phyloP scores from a whole-genome alignment of 805 yeast genomes.

The Candida hungchunana region DNA sequence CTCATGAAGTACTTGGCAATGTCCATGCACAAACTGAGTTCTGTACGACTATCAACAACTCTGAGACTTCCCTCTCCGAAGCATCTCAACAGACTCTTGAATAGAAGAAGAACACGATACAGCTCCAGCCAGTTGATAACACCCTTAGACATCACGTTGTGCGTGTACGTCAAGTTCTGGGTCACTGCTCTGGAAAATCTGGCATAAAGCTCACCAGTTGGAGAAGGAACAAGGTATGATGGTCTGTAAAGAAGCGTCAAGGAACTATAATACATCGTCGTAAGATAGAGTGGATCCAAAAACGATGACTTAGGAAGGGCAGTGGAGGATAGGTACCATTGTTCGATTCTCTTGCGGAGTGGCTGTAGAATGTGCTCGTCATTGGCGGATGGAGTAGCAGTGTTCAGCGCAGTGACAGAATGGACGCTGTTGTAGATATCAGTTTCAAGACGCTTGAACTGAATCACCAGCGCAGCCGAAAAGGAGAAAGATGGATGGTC shows the following conservation, averaged over 20 bases:
- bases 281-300: conserved; percentile 28
- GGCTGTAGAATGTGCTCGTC: conserved; percentile 11
- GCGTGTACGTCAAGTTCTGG: conserved; percentile 43
- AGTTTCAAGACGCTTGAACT: conserved; percentile 47
- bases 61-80: conserved; percentile 45
- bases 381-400: conserved; percentile 7
- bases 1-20: conserved; percentile 38
- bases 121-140: conserved; percentile 42
- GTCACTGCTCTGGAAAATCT: conserved; percentile 42
- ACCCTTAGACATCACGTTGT: conserved; percentile 37
- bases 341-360: conserved; percentile 27
- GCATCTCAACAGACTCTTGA: conserved; percentile 45
- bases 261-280: conserved; percentile 43
- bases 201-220: conserved; percentile 36
- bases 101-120: conserved; percentile 44
- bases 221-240: conserved; percentile 42
- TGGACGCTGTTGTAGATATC: conserved; percentile 42
- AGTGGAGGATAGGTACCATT: conserved; percentile 31
- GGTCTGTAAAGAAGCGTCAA: conserved; percentile 46
- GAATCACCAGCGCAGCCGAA: conserved; percentile 39
- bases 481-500: conserved; percentile 38
- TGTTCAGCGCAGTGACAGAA: conserved; percentile 39
- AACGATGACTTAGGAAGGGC: conserved; percentile 3
- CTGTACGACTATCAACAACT: conserved; percentile 42
- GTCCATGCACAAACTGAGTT: conserved; percentile 45